Evolutionary conservation across 1,139 yeast genomes (phyloP), one percentile per base, ranked within the genome.

Genomic region (Meyerozyma athensensis): DNA sequence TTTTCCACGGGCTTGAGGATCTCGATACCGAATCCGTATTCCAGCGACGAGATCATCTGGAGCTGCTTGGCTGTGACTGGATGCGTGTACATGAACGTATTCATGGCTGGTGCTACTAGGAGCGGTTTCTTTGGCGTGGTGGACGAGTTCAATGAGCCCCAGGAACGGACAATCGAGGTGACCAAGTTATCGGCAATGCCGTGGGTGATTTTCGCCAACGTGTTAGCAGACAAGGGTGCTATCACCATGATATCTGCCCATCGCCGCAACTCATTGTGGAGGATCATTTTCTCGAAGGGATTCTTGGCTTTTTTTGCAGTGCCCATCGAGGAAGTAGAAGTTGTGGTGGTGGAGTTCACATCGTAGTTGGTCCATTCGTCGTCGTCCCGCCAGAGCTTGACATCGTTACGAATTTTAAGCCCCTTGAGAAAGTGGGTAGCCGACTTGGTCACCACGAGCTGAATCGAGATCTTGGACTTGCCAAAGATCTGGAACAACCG

Each of bases 101-200:
- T 90, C 97, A 92, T 90, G 1, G 97, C 97, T 3, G 98, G 98
- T 0, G 97, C 98, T 32, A 87, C 77, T 38, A 90, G 61, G 22
- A 92, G 80, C 2, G 97, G 96, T 41, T 81, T 79, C 40, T 78
- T 77, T 19, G 39, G 24, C 5, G 40, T 35, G 4, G 49, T 34
- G 34, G 44, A 45, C 12, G 50, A 42, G 23, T 50, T 40, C 7
- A 64, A 50, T 1, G 96, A 95, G 49, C 89, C 89, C 98, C 98
- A 92, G 4, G 92, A 84, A 42, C 97, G 72, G 7, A 90, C 73
- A 26, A 89, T 86, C 13, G 90, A 81, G 1, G 97, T 83, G 39
- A 84, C 63, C 41, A 92, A 71, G 56, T 92, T 92, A 60, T 92
- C 97, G 42, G 96, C 84, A 31, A 92, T 73, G 1, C 98, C 98